Evolutionary conservation across 2,329 filamentous ascomycete species (phyloP).

Genomic region (Neoascochyta sp.): DNA sequence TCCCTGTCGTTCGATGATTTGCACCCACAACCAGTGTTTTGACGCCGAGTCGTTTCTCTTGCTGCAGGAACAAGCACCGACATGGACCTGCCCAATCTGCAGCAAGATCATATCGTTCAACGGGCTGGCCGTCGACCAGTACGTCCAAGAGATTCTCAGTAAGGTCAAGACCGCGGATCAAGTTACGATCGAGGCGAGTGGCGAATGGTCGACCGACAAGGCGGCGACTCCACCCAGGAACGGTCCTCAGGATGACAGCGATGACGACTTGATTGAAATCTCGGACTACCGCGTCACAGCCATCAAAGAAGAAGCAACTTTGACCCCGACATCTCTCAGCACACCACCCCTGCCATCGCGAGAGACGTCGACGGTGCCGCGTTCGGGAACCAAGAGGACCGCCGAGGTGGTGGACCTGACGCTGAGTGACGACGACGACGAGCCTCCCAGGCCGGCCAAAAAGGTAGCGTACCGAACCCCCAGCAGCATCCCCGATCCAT

Average conservation of each 20-base stretch:
- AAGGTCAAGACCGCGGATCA: slow-evolving; percentile 73
- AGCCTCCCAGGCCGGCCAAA: slow-evolving; percentile 38
- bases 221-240: slow-evolving; percentile 39
- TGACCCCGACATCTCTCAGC: slow-evolving; percentile 37
- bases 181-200: slow-evolving; percentile 85
- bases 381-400: slow-evolving; percentile 42
- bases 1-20: slow-evolving; percentile 75
- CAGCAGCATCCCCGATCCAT: slow-evolving; percentile 32
- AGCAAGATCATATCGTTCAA: slow-evolving; percentile 79
- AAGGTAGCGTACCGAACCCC: slow-evolving; percentile 43
- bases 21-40: slow-evolving; percentile 91
- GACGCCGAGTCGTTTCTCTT: slow-evolving; percentile 90
- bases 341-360: slow-evolving; percentile 48
- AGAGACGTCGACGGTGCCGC: slow-evolving; percentile 36
- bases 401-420: slow-evolving; percentile 50
- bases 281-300: slow-evolving; percentile 38
- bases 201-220: slow-evolving; percentile 63
- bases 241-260: slow-evolving; percentile 40
- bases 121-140: slow-evolving; percentile 83
- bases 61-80: slow-evolving; percentile 91
- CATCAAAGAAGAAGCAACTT: slow-evolving; percentile 40
- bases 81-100: slow-evolving; percentile 95
- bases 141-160: slow-evolving; percentile 80
- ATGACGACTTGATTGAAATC: slow-evolving; percentile 47
- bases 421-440: slow-evolving; percentile 46